Conservation (phyloP, 202 grass and related monocot species). For the Cymbopogon flexuosus region DNA sequence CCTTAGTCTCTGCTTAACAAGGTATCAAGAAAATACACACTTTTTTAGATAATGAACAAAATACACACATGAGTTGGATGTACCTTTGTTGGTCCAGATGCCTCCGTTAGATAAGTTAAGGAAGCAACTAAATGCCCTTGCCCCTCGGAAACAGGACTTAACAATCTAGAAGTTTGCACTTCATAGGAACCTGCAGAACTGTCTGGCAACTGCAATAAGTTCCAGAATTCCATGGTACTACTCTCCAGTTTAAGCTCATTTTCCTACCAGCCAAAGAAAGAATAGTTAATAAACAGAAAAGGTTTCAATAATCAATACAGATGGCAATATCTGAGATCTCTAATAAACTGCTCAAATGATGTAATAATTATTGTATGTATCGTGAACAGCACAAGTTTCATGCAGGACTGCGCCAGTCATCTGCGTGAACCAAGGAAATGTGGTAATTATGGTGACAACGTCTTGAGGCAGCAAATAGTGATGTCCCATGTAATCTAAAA, state of each 20-base stretch:
- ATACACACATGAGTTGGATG: conserved; percentile 15
- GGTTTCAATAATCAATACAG: background rate
- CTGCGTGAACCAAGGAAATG: background rate
- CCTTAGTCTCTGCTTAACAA: conserved; percentile 17
- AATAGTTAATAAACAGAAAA: conserved; percentile 37
- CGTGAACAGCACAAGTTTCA: background rate
- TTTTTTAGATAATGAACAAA: background rate
- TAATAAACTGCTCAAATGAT: conserved; percentile 13
- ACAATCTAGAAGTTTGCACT: conserved; percentile 63
- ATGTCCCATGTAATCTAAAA: background rate
- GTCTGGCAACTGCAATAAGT: conserved; percentile 44
- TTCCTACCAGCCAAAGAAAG: conserved; percentile 50
- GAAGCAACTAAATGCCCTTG: conserved; percentile 70
- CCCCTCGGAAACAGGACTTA: conserved; percentile 59
- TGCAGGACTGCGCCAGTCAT: background rate
- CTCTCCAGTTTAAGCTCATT: conserved; percentile 78
- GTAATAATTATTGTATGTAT: conserved; percentile 18
- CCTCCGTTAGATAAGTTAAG: conserved; percentile 48
- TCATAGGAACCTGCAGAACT: conserved; percentile 34
- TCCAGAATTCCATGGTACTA: conserved; percentile 61
- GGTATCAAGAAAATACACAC: conserved; percentile 6
- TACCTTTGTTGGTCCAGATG: conserved; percentile 65
- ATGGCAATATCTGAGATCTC: background rate
- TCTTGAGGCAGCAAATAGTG: background rate
- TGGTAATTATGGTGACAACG: background rate